phyloP scores from a whole-genome alignment of 495 filamentous ascomycete species.

The Pseudoneurospora amorphoporcata region DNA sequence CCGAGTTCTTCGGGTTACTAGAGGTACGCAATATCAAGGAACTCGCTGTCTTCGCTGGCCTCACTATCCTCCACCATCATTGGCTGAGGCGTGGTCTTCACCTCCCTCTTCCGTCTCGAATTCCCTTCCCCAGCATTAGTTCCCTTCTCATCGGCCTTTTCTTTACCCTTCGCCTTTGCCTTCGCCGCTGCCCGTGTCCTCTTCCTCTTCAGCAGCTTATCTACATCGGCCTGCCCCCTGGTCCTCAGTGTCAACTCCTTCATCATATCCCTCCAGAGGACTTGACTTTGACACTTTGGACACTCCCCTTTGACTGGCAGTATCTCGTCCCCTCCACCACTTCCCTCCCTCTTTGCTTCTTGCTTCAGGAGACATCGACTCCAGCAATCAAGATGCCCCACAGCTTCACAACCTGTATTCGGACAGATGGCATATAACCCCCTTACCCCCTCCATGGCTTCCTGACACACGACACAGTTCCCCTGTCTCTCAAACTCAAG shows the following conservation, averaged over 20 bases:
- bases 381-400: slow-evolving; percentile 70
- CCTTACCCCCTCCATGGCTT: slow-evolving; percentile 32
- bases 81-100: not conserved
- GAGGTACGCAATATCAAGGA: not conserved
- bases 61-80: not conserved
- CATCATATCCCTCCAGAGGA: slow-evolving; percentile 69
- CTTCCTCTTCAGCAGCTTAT: slow-evolving; percentile 51
- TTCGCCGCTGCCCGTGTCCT: slow-evolving; percentile 17
- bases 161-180: slow-evolving; percentile 1
- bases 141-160: not conserved
- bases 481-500: slow-evolving; percentile 49
- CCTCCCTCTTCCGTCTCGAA: not conserved
- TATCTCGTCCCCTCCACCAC: slow-evolving; percentile 32
- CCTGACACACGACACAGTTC: slow-evolving; percentile 54
- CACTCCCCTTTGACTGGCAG: slow-evolving; percentile 64
- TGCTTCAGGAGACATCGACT: slow-evolving; percentile 49
- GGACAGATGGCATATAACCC: slow-evolving; percentile 62
- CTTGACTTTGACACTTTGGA: slow-evolving; percentile 52
- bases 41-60: not conserved
- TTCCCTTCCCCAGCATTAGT: not conserved
- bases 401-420: slow-evolving; percentile 50
- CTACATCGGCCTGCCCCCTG: slow-evolving; percentile 55
- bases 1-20: not conserved
- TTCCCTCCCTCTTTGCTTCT: not conserved
- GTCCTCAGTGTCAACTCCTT: slow-evolving; percentile 67